Conservation (phyloP, 139 green algal genomes). For the Picochlorum sp. region DNA sequence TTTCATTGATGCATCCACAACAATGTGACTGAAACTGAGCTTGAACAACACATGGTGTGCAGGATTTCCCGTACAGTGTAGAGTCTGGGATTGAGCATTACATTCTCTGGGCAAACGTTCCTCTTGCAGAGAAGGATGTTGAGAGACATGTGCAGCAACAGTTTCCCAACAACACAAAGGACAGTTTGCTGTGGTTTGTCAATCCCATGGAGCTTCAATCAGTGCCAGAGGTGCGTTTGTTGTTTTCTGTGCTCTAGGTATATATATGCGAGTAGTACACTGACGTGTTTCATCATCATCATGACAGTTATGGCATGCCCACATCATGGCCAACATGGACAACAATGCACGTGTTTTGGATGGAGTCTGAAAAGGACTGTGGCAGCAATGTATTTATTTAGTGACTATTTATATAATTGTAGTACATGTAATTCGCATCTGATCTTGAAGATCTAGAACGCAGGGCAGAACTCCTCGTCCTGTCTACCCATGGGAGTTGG, state of each 20-base stretch:
- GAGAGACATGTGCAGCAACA: not conserved
- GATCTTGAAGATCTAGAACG: no score
- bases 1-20: not conserved
- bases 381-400: no score
- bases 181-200: conserved; percentile 5
- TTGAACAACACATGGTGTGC: not conserved
- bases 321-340: conserved; percentile 3
- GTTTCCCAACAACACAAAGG: not conserved
- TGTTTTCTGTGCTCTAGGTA: not conserved
- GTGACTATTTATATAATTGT: no score
- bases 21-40: not conserved
- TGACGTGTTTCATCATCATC: not conserved
- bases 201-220: conserved; percentile 8
- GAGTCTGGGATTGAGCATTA: conserved; percentile 7
- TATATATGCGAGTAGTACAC: not conserved
- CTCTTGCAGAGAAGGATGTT: not conserved
- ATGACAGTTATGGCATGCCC: conserved; percentile 16
- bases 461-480: no score
- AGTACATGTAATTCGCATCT: no score
- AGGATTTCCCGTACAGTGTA: conserved; percentile 12
- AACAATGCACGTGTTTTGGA: no score
- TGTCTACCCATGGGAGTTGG: no score
- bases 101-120: conserved; percentile 4
- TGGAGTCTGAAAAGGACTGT: no score
- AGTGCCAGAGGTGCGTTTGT: conserved; percentile 2